phyloP scores from a whole-genome alignment of 345 rosid species.

The Heritiera fomes region DNA sequence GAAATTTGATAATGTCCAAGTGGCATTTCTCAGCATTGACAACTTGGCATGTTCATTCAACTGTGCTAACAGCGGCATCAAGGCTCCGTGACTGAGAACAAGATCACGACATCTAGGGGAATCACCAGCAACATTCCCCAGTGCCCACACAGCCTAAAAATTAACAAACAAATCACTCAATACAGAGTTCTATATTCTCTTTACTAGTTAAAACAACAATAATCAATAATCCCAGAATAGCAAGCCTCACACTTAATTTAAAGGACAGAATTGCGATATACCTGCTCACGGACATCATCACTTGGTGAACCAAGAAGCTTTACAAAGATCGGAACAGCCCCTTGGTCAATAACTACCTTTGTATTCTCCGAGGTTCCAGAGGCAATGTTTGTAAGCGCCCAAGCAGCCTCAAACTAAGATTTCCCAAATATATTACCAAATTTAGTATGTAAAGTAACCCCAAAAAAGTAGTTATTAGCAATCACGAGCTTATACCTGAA shows the following conservation, averaged over 20 bases:
- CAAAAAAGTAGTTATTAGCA: not conserved
- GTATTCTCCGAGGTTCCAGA: constrained; percentile 92
- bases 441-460: not conserved
- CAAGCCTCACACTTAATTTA: not conserved
- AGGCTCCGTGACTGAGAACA: constrained; percentile 72
- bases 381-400: constrained; percentile 94
- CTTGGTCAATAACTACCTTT: constrained; percentile 77
- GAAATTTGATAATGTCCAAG: constrained; percentile 94
- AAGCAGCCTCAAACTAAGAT: constrained; percentile 89
- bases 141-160: constrained; percentile 86
- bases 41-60: constrained; percentile 80
- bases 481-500: constrained; percentile 52
- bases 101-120: constrained; percentile 89
- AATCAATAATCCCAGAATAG: not conserved
- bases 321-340: constrained; percentile 81
- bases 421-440: not conserved
- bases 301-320: constrained; percentile 75
- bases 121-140: constrained; percentile 95
- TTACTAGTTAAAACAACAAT: not conserved
- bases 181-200: not conserved
- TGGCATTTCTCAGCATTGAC: constrained; percentile 94
- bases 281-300: constrained; percentile 97
- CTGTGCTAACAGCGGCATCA: constrained; percentile 66
- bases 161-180: not conserved
- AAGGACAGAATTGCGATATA: constrained; percentile 21